Percentiles rank a stretch among this genome's conserved stretches.
Evolutionary conservation across 495 filamentous ascomycete genomes (phyloP).

Genomic region (Chaetomium tenue): DNA sequence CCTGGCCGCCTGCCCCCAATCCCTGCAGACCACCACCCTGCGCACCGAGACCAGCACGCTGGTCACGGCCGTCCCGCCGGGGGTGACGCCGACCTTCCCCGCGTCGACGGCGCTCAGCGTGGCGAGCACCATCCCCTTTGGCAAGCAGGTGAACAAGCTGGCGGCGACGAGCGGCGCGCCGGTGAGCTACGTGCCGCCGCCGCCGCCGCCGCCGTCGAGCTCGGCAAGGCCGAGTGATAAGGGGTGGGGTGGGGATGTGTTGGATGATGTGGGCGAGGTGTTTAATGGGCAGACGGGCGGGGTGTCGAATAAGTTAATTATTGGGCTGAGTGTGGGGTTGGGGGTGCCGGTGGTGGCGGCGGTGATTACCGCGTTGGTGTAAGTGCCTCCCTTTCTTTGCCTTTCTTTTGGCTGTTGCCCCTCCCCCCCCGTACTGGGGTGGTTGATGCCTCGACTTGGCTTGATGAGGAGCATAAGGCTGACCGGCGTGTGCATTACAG

Average conservation of each 20-base stretch:
- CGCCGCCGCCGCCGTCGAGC: slow-evolving; percentile 9
- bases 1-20: slow-evolving; percentile 48
- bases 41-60: slow-evolving; percentile 35
- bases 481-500: not conserved
- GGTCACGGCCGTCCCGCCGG: slow-evolving; percentile 41
- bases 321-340: slow-evolving; percentile 18
- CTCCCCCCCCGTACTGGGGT: too few species aligned
- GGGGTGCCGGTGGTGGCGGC: slow-evolving; percentile 9
- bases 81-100: slow-evolving; percentile 40
- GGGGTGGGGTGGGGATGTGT: not conserved
- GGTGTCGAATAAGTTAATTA: slow-evolving; percentile 17
- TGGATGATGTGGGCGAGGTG: slow-evolving; percentile 5
- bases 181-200: slow-evolving; percentile 14
- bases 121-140: slow-evolving; percentile 12
- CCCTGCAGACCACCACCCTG: slow-evolving; percentile 43
- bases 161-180: slow-evolving; percentile 14
- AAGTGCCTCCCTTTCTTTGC: not conserved
- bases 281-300: slow-evolving; percentile 4
- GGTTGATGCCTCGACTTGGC: too few species aligned
- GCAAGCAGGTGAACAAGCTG: not conserved
- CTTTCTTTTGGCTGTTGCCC: too few species aligned
- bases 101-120: slow-evolving; percentile 25
- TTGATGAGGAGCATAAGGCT: not conserved
- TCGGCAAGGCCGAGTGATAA: not conserved
- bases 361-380: slow-evolving; percentile 8